Conservation (phyloP, 768 basidiomycete genomes). For the Leccinellum rugosiceps region DNA sequence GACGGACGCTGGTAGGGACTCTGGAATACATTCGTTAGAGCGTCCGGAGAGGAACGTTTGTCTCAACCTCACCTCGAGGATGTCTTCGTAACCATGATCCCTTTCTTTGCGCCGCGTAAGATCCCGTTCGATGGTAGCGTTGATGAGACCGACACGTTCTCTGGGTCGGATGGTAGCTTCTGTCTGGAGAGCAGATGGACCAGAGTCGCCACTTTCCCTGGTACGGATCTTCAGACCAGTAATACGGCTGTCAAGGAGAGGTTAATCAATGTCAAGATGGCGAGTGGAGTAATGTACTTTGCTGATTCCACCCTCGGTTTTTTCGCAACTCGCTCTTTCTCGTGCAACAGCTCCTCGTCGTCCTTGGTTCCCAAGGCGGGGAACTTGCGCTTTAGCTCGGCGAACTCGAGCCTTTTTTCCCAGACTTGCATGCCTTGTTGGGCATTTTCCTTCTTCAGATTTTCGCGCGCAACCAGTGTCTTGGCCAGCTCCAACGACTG, state of each 20-base stretch:
- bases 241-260: constrained; percentile 36
- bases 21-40: constrained; percentile 34
- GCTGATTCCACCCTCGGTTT: constrained; percentile 42
- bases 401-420: constrained; percentile 72
- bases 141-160: constrained; percentile 60
- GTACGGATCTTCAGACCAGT: constrained; percentile 54
- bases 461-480: constrained; percentile 68
- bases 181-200: constrained; percentile 36
- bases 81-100: constrained; percentile 85
- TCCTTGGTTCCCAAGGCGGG: constrained; percentile 56
- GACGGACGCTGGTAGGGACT: constrained; percentile 68
- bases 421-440: constrained; percentile 64
- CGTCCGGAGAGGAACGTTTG: not conserved
- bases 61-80: constrained; percentile 61
- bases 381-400: constrained; percentile 77
- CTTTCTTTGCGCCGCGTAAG: constrained; percentile 63
- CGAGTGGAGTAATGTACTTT: constrained; percentile 3
- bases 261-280: not conserved
- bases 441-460: constrained; percentile 63
- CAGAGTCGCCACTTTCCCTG: constrained; percentile 40
- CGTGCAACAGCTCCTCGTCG: constrained; percentile 70
- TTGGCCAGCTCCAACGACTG: constrained; percentile 72
- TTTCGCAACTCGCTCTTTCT: constrained; percentile 66
- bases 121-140: constrained; percentile 55
- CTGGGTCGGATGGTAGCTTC: constrained; percentile 59